Percentiles rank a stretch among this genome's conserved stretches.
Evolutionary conservation across 768 basidiomycete genomes (phyloP).

Genomic region (Coprinellus aureogranulatus): DNA sequence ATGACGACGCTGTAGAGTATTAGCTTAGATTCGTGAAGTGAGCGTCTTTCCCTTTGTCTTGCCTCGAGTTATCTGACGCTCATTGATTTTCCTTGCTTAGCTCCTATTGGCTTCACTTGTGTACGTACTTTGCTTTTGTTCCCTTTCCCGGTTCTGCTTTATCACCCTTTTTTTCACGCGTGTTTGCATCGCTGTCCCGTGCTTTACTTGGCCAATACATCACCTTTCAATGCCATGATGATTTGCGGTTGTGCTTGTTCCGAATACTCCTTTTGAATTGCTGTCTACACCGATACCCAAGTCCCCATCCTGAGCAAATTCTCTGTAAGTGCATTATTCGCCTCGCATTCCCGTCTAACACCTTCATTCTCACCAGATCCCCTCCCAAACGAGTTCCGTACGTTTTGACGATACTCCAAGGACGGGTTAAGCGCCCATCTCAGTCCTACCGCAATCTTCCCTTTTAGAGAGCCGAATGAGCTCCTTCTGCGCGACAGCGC

Average conservation of each 20-base stretch:
- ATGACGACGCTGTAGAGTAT: slow-evolving; percentile 82
- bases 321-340: too few relatives aligned
- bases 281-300: background rate
- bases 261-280: background rate
- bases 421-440: too few relatives aligned
- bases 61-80: background rate
- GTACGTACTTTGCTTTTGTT: slow-evolving; percentile 30
- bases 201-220: slow-evolving; percentile 4
- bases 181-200: slow-evolving; percentile 13
- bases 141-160: slow-evolving; percentile 12
- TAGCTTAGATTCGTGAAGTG: slow-evolving; percentile 32
- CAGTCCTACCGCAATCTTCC: too few relatives aligned
- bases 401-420: too few relatives aligned
- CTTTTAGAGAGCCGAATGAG: too few relatives aligned
- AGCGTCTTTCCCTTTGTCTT: background rate
- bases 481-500: too few relatives aligned
- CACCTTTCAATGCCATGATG: background rate
- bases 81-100: background rate
- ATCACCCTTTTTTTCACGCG: slow-evolving; percentile 17
- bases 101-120: slow-evolving; percentile 14
- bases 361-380: too few relatives aligned
- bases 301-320: too few relatives aligned
- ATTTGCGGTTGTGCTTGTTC: background rate
- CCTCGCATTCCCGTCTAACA: too few relatives aligned
- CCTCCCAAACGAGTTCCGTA: too few relatives aligned